Percentiles rank a stretch among this genome's conserved stretches.
Evolutionary conservation across 164 flowering plant species (phyloP).

Genomic region (Brasenia schreberi): DNA sequence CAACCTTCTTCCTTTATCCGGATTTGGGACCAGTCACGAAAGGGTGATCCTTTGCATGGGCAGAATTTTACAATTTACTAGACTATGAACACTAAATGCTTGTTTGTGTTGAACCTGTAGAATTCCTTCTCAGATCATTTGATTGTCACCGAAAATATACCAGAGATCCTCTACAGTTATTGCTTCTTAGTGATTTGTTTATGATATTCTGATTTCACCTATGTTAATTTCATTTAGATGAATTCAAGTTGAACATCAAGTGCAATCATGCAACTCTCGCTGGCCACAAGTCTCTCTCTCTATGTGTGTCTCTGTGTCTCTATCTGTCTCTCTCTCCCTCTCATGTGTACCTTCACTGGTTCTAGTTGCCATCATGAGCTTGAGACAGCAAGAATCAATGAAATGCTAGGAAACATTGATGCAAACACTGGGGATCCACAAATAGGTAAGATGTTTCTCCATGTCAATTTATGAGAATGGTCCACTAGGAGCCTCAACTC

Average conservation of each 20-base stretch:
- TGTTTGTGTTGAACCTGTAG: too few relatives aligned
- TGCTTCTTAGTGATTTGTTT: too few relatives aligned
- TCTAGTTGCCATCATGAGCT: constrained; percentile 95
- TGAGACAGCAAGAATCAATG: constrained; percentile 95
- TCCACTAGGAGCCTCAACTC: background rate
- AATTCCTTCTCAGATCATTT: too few relatives aligned
- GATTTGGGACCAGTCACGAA: too few relatives aligned
- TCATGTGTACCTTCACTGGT: background rate
- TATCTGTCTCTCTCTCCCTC: too few relatives aligned
- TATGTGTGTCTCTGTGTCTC: background rate
- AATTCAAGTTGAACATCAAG: constrained; percentile 86
- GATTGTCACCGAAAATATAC: too few relatives aligned
- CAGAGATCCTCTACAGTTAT: too few relatives aligned
- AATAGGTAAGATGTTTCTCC: constrained; percentile 33
- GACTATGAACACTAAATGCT: too few relatives aligned
- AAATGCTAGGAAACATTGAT: constrained; percentile 85
- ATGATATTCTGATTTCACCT: too few relatives aligned
- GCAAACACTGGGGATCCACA: constrained; percentile 98
- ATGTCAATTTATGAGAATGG: background rate
- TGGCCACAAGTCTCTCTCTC: constrained; percentile 63
- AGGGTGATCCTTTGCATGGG: too few relatives aligned
- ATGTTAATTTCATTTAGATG: constrained; percentile 31
- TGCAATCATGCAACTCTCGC: constrained; percentile 97
- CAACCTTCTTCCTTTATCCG: too few relatives aligned
- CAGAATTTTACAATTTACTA: too few relatives aligned